Conservation (phyloP, 1,284 basidiomycete species). For the Naganishia liquefaciens region DNA sequence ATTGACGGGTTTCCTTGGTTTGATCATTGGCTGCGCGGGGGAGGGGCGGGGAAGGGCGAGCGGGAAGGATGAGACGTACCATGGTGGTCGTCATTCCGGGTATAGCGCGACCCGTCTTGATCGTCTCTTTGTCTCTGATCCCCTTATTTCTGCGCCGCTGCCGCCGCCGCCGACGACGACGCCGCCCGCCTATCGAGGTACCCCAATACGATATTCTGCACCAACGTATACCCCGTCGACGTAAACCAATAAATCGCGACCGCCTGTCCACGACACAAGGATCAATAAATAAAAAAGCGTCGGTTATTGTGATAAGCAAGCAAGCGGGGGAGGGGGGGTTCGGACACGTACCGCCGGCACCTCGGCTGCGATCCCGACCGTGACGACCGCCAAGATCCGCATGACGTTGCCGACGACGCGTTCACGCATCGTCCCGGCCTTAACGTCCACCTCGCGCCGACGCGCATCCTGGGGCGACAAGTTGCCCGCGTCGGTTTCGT, state of each 20-base stretch:
- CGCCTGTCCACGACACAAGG: slow-evolving; percentile 45
- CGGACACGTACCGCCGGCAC: slow-evolving; percentile 49
- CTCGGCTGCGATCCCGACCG: slow-evolving; percentile 52
- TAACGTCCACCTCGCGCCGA: background rate
- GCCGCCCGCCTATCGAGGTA: slow-evolving; percentile 10
- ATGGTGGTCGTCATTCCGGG: background rate
- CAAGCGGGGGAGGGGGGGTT: too few relatives aligned
- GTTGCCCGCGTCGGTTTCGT: slow-evolving; percentile 23
- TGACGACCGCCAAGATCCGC: slow-evolving; percentile 47
- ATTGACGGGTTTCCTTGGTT: slow-evolving; percentile 31
- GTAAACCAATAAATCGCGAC: slow-evolving; percentile 59
- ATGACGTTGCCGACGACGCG: slow-evolving; percentile 50
- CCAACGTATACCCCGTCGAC: slow-evolving; percentile 56
- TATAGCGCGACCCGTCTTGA: background rate
- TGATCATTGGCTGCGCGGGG: slow-evolving; percentile 31
- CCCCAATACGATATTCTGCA: slow-evolving; percentile 46
- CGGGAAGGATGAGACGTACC: background rate
- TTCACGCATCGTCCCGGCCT: slow-evolving; percentile 23
- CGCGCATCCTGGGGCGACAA: slow-evolving; percentile 24
- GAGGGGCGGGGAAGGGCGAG: background rate
- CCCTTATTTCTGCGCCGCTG: background rate
- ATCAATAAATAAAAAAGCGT: background rate
- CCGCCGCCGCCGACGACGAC: background rate
- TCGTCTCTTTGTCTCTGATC: too few relatives aligned
- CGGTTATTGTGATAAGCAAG: background rate